These are phyloP conservation scores for Thielaviopsis euricoi DNA, from an alignment of 2,329 filamentous ascomycete genomes.

Conservation along the genomic window DNA sequence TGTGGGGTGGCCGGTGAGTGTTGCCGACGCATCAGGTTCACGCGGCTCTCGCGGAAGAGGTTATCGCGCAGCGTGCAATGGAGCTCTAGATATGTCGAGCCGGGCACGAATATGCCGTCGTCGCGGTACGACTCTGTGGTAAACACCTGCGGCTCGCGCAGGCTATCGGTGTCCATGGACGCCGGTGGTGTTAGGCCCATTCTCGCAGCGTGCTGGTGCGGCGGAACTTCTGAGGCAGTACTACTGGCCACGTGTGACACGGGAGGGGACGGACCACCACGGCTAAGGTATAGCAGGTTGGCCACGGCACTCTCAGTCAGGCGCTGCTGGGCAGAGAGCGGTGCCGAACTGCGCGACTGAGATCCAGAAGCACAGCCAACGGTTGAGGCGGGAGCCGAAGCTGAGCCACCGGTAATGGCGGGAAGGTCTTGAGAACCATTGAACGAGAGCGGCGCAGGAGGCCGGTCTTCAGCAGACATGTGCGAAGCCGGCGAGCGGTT, in stretches of 20 bases:
- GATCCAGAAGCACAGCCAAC: background rate
- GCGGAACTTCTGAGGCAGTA: constrained; percentile 2
- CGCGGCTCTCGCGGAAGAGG: constrained; percentile 27
- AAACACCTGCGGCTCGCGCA: constrained; percentile 16
- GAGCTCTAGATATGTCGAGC: constrained; percentile 29
- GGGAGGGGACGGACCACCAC: constrained; percentile 14
- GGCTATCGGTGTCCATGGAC: constrained; percentile 15
- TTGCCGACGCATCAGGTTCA: constrained; percentile 19
- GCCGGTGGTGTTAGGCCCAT: constrained; percentile 11
- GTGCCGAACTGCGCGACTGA: constrained; percentile 3
- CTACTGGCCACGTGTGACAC: constrained; percentile 10
- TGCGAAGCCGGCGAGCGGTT: background rate
- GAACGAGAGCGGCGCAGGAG: constrained; percentile 7
- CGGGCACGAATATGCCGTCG: constrained; percentile 29
- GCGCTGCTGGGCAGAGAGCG: constrained; percentile 17
- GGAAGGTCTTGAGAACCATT: constrained; percentile 6
- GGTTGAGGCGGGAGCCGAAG: background rate
- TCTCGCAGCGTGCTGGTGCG: background rate
- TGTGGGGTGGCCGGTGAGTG: constrained; percentile 4
- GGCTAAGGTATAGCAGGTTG: constrained; percentile 21
- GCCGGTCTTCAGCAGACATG: constrained; percentile 14
- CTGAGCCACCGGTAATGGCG: background rate
- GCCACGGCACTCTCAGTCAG: constrained; percentile 20
- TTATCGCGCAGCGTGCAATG: constrained; percentile 28
- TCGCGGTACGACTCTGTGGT: constrained; percentile 20